phyloP scores from a whole-genome alignment of 208 protist species.

The Leishmania braziliensis region DNA sequence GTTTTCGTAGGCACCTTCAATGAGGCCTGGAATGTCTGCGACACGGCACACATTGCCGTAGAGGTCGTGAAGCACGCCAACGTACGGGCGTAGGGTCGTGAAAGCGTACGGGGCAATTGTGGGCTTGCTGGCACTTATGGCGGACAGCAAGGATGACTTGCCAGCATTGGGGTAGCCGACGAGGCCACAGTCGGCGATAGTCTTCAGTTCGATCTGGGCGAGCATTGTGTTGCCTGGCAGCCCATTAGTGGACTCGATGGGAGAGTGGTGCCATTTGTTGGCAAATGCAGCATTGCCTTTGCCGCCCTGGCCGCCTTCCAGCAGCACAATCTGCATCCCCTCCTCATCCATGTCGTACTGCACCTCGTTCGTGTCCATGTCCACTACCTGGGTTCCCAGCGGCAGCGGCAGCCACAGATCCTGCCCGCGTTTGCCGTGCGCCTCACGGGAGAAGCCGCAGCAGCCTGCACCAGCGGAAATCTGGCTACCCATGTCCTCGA shows the following conservation, averaged over 20 bases:
- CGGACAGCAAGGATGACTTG: constrained; percentile 91
- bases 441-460: constrained; percentile 73
- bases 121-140: constrained; percentile 87
- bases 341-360: constrained; percentile 85
- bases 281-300: constrained; percentile 92
- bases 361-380: constrained; percentile 92
- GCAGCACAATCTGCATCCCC: constrained; percentile 76
- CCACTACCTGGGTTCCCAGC: constrained; percentile 82
- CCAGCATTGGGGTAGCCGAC: constrained; percentile 94
- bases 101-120: constrained; percentile 89
- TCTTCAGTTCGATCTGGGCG: constrained; percentile 90
- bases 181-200: constrained; percentile 91
- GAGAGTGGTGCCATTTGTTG: constrained; percentile 89
- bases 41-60: constrained; percentile 85
- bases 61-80: constrained; percentile 85
- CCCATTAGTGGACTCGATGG: constrained; percentile 86
- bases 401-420: constrained; percentile 88
- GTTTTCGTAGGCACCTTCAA: constrained; percentile 92
- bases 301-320: constrained; percentile 90
- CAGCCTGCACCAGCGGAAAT: constrained; percentile 60
- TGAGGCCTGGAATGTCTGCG: constrained; percentile 91
- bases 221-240: constrained; percentile 92
- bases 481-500: constrained; percentile 72
- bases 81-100: constrained; percentile 90
- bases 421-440: constrained; percentile 68